Conservation (phyloP, 2,329 filamentous ascomycete species). For the Penicillium sp. region DNA sequence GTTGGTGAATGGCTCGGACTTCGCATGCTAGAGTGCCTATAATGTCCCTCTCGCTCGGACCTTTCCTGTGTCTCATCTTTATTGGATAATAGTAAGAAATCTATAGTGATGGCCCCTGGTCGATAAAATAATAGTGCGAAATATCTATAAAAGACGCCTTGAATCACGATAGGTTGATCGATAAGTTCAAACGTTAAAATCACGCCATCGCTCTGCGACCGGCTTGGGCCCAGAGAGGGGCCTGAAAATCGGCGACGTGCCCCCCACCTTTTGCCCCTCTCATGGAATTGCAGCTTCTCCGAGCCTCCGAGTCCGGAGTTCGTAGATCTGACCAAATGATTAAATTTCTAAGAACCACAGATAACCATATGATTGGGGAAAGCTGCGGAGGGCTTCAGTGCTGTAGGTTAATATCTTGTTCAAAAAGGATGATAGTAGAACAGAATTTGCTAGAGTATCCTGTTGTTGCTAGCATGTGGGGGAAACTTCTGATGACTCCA, state of each 20-base stretch:
- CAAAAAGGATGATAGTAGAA: neutral
- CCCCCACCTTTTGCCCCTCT: constrained; percentile 11
- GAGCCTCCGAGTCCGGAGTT: constrained; percentile 5
- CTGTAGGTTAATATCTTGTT: neutral
- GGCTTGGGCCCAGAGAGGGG: neutral
- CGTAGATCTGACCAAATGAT: neutral
- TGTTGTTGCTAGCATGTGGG: neutral
- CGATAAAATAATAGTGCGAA: neutral
- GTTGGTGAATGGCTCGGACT: neutral
- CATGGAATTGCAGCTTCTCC: neutral
- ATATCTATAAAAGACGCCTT: neutral
- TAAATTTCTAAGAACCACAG: neutral
- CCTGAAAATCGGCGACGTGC: neutral
- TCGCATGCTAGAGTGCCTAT: neutral
- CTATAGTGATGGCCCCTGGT: neutral
- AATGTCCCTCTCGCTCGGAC: too few relatives aligned
- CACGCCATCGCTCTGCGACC: neutral
- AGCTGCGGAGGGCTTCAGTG: neutral
- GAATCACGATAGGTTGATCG: neutral
- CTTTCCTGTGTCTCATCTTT: neutral
- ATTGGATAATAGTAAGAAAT: neutral
- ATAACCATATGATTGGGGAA: neutral
- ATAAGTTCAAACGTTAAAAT: neutral
- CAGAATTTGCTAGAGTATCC: neutral
- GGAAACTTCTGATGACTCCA: neutral